Evolutionary conservation across 2,329 filamentous ascomycete genomes (phyloP).

Genomic region (Bipolaris gigantea): DNA sequence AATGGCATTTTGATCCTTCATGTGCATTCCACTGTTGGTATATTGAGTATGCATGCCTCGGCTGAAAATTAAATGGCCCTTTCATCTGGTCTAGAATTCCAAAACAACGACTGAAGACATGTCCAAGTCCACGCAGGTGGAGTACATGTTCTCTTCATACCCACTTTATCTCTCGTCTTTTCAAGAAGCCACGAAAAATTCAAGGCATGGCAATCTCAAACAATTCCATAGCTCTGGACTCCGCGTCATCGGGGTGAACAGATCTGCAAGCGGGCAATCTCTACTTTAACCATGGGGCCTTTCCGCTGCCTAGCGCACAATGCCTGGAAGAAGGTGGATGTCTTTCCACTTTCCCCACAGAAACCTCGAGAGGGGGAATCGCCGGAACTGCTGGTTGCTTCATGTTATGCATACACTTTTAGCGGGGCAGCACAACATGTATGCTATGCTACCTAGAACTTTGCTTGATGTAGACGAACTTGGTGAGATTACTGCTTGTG

Average conservation of each 20-base stretch:
- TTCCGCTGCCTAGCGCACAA: background rate
- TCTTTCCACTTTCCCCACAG: background rate
- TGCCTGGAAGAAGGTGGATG: background rate
- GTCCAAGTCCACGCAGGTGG: background rate
- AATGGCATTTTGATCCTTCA: background rate
- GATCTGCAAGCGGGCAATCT: background rate
- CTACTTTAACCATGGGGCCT: background rate
- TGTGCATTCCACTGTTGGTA: background rate
- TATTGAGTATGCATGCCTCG: background rate
- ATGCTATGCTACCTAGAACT: no score
- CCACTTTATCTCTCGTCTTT: background rate
- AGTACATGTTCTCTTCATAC: background rate
- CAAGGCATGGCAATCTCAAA: background rate
- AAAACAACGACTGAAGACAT: background rate
- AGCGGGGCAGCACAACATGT: no score
- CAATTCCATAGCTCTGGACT: background rate
- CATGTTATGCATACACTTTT: background rate
- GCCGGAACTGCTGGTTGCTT: background rate
- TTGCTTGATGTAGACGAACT: no score
- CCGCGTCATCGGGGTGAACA: background rate
- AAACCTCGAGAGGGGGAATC: background rate
- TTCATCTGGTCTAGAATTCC: background rate
- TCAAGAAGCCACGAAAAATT: background rate
- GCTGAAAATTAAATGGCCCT: background rate
- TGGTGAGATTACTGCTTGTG: no score